Evolutionary conservation across 768 basidiomycete species (phyloP).

Genomic region (Leccinum rimulosum): DNA sequence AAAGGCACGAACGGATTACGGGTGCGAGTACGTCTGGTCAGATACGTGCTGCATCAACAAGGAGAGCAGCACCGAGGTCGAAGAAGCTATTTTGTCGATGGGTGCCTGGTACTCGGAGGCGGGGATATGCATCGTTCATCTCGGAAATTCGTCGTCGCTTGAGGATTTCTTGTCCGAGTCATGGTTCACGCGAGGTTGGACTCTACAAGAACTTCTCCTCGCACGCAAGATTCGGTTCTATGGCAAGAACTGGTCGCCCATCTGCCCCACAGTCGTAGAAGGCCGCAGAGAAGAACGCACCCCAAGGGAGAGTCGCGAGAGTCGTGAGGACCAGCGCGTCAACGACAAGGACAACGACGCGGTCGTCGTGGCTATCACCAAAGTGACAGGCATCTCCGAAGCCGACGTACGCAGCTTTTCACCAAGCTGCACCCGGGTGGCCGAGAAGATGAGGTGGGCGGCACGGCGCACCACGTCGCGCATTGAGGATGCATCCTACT

Average conservation of each 20-base stretch:
- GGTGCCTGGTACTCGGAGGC: slow-evolving; percentile 26
- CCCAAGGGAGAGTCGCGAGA: slow-evolving; percentile 1
- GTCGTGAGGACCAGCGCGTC: slow-evolving; percentile 15
- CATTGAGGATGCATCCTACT: slow-evolving; percentile 24
- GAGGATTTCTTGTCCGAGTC: slow-evolving; percentile 24
- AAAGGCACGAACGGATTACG: slow-evolving; percentile 24
- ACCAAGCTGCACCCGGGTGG: slow-evolving; percentile 16
- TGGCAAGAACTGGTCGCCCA: slow-evolving; percentile 22
- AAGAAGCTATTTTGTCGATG: slow-evolving; percentile 26
- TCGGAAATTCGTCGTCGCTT: slow-evolving; percentile 18
- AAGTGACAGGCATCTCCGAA: slow-evolving; percentile 21
- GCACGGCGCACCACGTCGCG: slow-evolving; percentile 23
- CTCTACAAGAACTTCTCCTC: slow-evolving; percentile 24
- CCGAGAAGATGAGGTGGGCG: slow-evolving; percentile 27
- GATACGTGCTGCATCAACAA: slow-evolving; percentile 30
- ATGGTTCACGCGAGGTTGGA: slow-evolving; percentile 26
- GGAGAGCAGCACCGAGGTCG: slow-evolving; percentile 27
- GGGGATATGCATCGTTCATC: slow-evolving; percentile 22
- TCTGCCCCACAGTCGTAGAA: slow-evolving; percentile 14
- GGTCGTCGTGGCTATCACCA: slow-evolving; percentile 14
- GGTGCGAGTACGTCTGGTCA: slow-evolving; percentile 28
- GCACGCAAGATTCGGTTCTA: slow-evolving; percentile 25
- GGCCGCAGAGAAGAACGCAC: slow-evolving; percentile 17
- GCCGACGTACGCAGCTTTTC: slow-evolving; percentile 20
- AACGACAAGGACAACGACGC: slow-evolving; percentile 25